A percentile compares a stretch with the other conserved stretches of the same genome.
phyloP scores from a whole-genome alignment of 116 monocot species.

The Papilionanthe hybrid region DNA sequence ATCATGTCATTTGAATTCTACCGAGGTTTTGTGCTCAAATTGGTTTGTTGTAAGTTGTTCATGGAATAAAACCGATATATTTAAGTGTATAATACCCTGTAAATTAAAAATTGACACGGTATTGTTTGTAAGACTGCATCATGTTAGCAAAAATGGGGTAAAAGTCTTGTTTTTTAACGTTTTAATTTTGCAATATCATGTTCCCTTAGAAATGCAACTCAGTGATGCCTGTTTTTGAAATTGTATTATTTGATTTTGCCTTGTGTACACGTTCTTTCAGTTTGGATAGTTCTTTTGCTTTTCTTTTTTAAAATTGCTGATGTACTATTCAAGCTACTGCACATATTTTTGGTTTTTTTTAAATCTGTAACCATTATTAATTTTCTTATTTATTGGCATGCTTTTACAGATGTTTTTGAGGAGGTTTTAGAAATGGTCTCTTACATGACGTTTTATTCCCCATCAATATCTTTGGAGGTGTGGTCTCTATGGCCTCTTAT shows the following conservation, averaged over 20 bases:
- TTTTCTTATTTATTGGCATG: not conserved
- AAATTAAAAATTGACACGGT: not conserved
- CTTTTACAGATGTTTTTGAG: conserved; percentile 84
- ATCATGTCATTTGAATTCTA: not conserved
- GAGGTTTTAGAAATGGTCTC: conserved; percentile 98
- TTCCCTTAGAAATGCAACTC: not conserved
- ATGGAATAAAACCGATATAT: not conserved
- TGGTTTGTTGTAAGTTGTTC: not conserved
- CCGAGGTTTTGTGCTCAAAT: not conserved
- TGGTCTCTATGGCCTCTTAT: conserved; percentile 99
- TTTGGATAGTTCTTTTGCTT: not conserved
- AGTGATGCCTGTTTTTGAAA: not conserved
- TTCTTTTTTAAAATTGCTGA: not conserved
- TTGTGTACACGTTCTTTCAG: not conserved
- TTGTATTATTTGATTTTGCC: not conserved
- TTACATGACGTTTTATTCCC: conserved; percentile 96
- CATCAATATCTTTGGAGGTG: conserved; percentile 94
- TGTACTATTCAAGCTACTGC: not conserved
- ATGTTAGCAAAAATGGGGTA: not conserved
- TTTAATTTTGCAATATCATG: not conserved
- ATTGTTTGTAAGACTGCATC: too few species aligned
- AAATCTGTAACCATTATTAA: not conserved
- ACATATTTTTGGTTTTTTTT: not conserved
- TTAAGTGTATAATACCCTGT: not conserved
- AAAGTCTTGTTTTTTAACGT: not conserved